Base-by-base conservation (phyloP, 495 filamentous ascomycete species). In the Lasiosphaeria hispida region DNA sequence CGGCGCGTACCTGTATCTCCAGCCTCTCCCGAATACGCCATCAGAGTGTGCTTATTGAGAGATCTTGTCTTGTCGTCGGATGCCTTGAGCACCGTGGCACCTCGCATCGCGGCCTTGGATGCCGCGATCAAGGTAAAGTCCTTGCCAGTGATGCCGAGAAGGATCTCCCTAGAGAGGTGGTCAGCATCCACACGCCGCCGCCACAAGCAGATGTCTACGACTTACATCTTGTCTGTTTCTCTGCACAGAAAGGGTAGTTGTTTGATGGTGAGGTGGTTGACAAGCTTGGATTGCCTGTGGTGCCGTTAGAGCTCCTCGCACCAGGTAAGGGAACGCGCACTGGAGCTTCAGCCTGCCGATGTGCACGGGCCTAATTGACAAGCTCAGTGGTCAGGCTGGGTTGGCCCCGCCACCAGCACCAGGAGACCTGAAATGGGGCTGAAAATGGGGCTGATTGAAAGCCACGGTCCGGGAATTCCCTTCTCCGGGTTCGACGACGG, bases 101-200 rank as follows among this genome's bases (percentile, higher is more conserved):
- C 94, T 74, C 94, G 85, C 92, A 97, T 97, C 62, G 89, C 89
- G 63, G 95, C 94, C 78, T 97, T 97, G 39, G 93, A 97, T 57
- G 94, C 92, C 56, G 92, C 94, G 72, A 99, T 81, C 81, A 99
- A 86, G 77, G 91, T 92, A 77, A 96, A 99, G 83, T 99, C 94
- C 80, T 93, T 94, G 78, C 94, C 95, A 38, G 94, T 96, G 72
- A 99, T 95, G 56, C 94, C 94, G 57, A 99, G 84, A 74, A 99
- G 81, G 72, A 97, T 91, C 85, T 99, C 94, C 94, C 92, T 98
- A 44, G 18, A 52, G 23, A 57, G 48, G 48, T 45, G 10, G 42
- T 50, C 43, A 55, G 50, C n/a, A 35, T 51, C 13, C 23, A 11
- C 6, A 13, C 13, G 33, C 10, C 18, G 15, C 4, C 38, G 37